phyloP scores from a whole-genome alignment of 768 basidiomycete species.

The Boletus rubroflammeus region DNA sequence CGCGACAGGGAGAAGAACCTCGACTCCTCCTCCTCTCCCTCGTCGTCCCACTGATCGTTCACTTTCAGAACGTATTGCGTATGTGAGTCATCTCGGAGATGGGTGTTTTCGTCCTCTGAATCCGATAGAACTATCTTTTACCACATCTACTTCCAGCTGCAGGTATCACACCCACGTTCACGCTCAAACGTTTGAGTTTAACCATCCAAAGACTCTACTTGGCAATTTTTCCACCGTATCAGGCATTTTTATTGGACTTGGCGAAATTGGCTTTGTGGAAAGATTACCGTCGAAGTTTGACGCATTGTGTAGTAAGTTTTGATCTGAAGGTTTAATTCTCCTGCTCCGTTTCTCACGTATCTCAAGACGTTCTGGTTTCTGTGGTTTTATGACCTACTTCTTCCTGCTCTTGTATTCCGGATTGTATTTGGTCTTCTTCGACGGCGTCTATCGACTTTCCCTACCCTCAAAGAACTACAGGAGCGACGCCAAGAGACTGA shows the following conservation, averaged over 20 bases:
- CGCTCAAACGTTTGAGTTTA: constrained; percentile 49
- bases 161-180: constrained; percentile 44
- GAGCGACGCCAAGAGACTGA: constrained; percentile 47
- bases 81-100: constrained; percentile 18
- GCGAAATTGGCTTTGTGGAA: constrained; percentile 53
- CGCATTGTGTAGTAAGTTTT: constrained; percentile 49
- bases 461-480: constrained; percentile 50
- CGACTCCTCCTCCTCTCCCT: neutral
- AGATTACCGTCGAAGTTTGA: constrained; percentile 42
- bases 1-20: neutral
- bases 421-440: constrained; percentile 48
- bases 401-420: constrained; percentile 47
- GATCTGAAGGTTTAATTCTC: neutral
- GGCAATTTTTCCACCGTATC: constrained; percentile 47
- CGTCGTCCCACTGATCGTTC: constrained; percentile 16
- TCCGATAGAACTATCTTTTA: constrained; percentile 37
- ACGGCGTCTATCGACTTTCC: constrained; percentile 50
- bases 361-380: constrained; percentile 57
- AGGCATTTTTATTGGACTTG: constrained; percentile 39
- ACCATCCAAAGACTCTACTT: constrained; percentile 55
- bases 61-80: constrained; percentile 26
- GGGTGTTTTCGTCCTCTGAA: constrained; percentile 11
- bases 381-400: constrained; percentile 58
- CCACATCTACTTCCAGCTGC: constrained; percentile 45
- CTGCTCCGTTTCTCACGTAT: neutral